Percentiles rank a stretch among this genome's conserved stretches.
phyloP scores from a whole-genome alignment of 345 rosid genomes.

The Carallia pectinifolia region DNA sequence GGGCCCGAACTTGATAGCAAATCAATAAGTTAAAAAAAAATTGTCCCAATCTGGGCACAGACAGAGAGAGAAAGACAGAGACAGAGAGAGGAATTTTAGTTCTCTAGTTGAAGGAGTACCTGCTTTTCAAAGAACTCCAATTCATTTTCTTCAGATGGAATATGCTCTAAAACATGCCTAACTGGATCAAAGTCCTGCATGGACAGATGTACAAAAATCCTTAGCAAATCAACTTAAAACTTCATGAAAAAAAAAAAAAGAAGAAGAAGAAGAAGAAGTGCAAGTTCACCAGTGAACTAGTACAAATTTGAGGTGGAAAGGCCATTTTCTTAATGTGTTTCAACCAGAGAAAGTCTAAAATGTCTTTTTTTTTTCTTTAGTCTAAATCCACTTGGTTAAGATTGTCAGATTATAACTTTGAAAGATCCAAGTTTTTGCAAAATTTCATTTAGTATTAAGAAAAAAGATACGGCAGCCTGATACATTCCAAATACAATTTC shows the following conservation, averaged over 20 bases:
- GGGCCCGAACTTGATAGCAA: too few species aligned
- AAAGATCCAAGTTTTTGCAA: neutral
- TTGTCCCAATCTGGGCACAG: too few species aligned
- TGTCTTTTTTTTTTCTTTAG: neutral
- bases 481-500: too few species aligned
- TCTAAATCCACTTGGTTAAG: neutral
- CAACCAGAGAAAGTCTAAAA: too few species aligned
- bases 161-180: constrained; percentile 70
- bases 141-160: constrained; percentile 68
- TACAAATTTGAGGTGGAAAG: neutral
- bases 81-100: neutral
- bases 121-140: constrained; percentile 76
- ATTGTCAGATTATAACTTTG: neutral
- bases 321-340: neutral
- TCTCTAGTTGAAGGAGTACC: constrained; percentile 37
- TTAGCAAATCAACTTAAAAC: constrained; percentile 18
- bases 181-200: constrained; percentile 91
- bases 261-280: neutral
- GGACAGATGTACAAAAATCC: constrained; percentile 4
- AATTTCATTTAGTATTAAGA: neutral
- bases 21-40: too few species aligned
- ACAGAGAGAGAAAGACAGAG: too few species aligned
- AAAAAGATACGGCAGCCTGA: too few species aligned
- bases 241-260: neutral
- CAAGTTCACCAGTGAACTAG: neutral